Conservation (phyloP, 192 early-diverging fungal genomes). For the Backusella westeae region DNA sequence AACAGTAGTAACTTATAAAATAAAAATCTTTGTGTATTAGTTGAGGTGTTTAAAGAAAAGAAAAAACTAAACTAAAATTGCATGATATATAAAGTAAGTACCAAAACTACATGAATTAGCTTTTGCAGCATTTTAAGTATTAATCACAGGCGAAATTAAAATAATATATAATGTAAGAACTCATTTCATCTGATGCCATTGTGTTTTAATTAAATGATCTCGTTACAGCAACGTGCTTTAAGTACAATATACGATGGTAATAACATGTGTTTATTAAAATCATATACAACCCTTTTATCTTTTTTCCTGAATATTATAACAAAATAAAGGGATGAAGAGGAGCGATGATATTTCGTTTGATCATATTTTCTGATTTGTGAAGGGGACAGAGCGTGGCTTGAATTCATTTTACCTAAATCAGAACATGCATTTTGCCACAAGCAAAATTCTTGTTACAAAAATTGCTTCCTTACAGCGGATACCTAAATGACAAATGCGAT, state of each 20-base stretch:
- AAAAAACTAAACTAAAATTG: not conserved
- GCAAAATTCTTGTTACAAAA: not conserved
- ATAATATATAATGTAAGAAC: not conserved
- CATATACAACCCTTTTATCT: not conserved
- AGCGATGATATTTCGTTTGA: not conserved
- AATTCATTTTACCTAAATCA: not conserved
- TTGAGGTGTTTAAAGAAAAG: not conserved
- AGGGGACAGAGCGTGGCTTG: constrained; percentile 4
- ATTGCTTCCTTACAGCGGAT: not conserved
- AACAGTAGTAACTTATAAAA: not conserved
- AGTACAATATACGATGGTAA: not conserved
- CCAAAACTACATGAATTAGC: not conserved
- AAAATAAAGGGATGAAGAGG: not conserved
- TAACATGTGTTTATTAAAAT: not conserved
- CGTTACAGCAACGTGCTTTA: not conserved
- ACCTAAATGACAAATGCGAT: not conserved
- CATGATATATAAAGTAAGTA: not conserved
- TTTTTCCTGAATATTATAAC: not conserved
- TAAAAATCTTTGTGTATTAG: not conserved
- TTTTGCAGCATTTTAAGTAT: not conserved
- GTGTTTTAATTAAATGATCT: not conserved
- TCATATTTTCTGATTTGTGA: constrained; percentile 2
- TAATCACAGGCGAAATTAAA: not conserved
- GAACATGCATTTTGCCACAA: not conserved
- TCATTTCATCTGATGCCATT: not conserved